A percentile compares a stretch with the other conserved stretches of the same genome.
Evolutionary conservation across 176 grass and related monocot genomes (phyloP).

Genomic region (Oryza longistaminata): DNA sequence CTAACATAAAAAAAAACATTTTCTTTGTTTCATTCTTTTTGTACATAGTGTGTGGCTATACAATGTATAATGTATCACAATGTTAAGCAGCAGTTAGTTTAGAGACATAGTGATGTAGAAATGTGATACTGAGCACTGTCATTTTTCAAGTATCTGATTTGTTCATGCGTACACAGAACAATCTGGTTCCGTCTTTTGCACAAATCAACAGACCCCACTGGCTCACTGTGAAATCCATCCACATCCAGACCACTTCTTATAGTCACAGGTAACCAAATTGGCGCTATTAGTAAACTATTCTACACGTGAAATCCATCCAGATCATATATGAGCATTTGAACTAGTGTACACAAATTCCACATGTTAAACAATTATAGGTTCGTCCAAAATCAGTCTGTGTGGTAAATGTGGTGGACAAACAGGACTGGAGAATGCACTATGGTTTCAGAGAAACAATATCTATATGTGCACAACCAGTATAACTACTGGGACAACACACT

Average conservation of each 20-base stretch:
- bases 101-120: background rate
- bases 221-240: background rate
- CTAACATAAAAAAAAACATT: background rate
- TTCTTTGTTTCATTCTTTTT: background rate
- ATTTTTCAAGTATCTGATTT: background rate
- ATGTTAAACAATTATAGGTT: background rate
- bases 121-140: background rate
- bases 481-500: background rate
- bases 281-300: background rate
- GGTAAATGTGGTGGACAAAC: background rate
- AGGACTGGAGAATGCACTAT: background rate
- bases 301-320: too few relatives aligned
- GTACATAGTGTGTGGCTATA: background rate
- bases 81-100: background rate
- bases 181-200: background rate
- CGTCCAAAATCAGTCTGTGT: background rate
- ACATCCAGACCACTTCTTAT: background rate
- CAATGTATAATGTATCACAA: background rate
- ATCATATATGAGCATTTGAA: background rate
- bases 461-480: constrained; percentile 14
- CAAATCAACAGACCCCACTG: background rate
- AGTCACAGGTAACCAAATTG: constrained; percentile 7
- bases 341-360: background rate
- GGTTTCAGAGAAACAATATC: background rate
- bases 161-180: constrained; percentile 12